Base-by-base conservation (phyloP, 306 rosid species). In the Chamaecrista fasciculata region DNA sequence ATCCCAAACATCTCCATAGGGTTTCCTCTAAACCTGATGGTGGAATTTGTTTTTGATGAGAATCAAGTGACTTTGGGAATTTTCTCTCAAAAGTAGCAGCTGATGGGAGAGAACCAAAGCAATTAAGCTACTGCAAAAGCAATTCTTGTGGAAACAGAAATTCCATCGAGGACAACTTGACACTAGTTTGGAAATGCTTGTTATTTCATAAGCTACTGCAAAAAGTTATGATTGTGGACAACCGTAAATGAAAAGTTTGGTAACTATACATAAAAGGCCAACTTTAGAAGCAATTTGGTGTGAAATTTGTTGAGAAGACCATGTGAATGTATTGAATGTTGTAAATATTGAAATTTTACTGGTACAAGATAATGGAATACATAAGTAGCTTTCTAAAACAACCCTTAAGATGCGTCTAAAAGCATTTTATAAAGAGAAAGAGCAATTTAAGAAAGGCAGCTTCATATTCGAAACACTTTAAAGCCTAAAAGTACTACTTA, bases 401-500 rank as follows among this genome's bases (percentile, higher is more conserved):
- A 49, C 28, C 56, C 24, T 49, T 48, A 48, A 47, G 11, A 5
- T 20, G 56, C 28, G 19, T 19, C 8, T 10, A 20, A 15, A 55
- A 56, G 42, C 44, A 59, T 59, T 26, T 36, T 4, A 3, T 10
- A 9, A 7, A 29, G n/a, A 8, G 42, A 34, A 29, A 11, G 46
- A 59, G 24, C 46, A 59, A 59, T 10, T 34, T 34, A 33, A 3
- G 10, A 25, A 62, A 39, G 53, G 16, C 57, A 55, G 40, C 39
- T n/a, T n/a, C n/a, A n/a, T n/a, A n/a, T n/a, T n/a, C n/a, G n/a
- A n/a, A n/a, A n/a, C n/a, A n/a, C n/a, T n/a, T n/a, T n/a, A n/a
- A n/a, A n/a, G n/a, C 16, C 29, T 16, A 59, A 68, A 68, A 49
- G 47, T 75, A 16, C 44, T 34, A 76, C 34, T 40, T 61, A 20